Evolutionary conservation across 2,329 filamentous ascomycete genomes (phyloP), one percentile per base, ranked within the genome.

Genomic region (Talaromyces rugulosus): DNA sequence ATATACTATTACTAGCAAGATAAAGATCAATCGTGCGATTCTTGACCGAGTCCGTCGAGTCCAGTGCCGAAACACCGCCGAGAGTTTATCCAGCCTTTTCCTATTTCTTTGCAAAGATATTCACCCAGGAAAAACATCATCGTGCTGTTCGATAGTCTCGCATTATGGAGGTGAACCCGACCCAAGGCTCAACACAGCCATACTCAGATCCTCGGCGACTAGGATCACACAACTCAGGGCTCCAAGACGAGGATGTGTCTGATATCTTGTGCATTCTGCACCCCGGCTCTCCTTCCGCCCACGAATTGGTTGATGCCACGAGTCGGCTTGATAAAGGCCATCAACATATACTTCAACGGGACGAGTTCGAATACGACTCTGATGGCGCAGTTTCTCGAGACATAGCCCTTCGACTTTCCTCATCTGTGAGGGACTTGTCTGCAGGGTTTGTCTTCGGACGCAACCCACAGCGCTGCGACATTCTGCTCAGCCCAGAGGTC

Each of bases 221-320:
- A 64, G 92, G 92, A 61, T 83, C 89, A 72, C 89, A 91, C 75
- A 90, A 91, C 72, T 95, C 91, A 47, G 91, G 91, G 61, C 87
- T 97, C 64, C 89, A 85, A 59, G 89, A 93, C 67, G 85, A 90
- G 66, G 93, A 96, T 73, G 85, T 95, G 56, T 86, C 91, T 64
- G 93, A 97, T 76, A 91, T 97, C 68, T 86, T 96, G 66, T 96
- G 92, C 77, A 87, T 97, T 62, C 83, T 98, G 31, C 88, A 96
- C 68, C 93, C 94, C 11, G 86, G 86, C 66, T 91, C 92, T 2
- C 81, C 86, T 44, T 84, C 85, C 27, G 91, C 94, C 23, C 87
- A 89, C 65, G 80, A 82, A 65, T 90, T 93, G 68, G 87, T 94
- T n/a, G 76, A 80, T 50, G 76, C 80, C 2, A 85, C 86, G 23